Percentiles rank a stretch among this genome's conserved stretches.
Conservation (phyloP, 768 basidiomycete species). For the Rossbeevera mucosa region DNA sequence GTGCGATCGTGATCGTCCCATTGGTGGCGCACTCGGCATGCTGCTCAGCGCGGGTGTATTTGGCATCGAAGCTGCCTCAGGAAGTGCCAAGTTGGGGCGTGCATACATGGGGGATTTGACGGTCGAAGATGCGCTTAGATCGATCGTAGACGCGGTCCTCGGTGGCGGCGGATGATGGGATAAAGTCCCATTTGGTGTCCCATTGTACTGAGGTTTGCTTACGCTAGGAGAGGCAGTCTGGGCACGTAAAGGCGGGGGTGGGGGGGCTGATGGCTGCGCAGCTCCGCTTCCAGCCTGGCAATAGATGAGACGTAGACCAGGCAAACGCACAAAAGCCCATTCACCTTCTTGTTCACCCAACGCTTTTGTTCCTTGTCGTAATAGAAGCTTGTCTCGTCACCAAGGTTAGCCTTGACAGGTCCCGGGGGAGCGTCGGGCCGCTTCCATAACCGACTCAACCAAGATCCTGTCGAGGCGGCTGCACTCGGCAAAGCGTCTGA, state of each 20-base stretch:
- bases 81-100: conserved; percentile 62
- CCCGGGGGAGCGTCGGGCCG: conserved; percentile 58
- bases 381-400: conserved; percentile 85
- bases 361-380: conserved; percentile 93
- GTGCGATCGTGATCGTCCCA: conserved; percentile 49
- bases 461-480: conserved; percentile 47
- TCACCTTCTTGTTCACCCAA: conserved; percentile 94
- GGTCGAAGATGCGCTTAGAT: conserved; percentile 50
- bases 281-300: conserved; percentile 51
- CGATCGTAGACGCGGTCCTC: conserved; percentile 63
- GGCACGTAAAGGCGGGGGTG: conserved; percentile 78
- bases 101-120: conserved; percentile 50
- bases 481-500: conserved; percentile 16
- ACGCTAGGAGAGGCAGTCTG: conserved; percentile 81
- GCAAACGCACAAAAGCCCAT: conserved; percentile 6
- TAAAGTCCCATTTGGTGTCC: conserved; percentile 21
- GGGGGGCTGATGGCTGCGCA: conserved; percentile 50
- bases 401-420: conserved; percentile 88
- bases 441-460: conserved; percentile 83
- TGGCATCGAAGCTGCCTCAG: conserved; percentile 34
- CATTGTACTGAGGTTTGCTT: conserved; percentile 33
- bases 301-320: neutral
- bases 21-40: conserved; percentile 33
- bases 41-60: conserved; percentile 25
- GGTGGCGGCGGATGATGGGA: conserved; percentile 20